Evolutionary conservation across 1,284 basidiomycete species (phyloP), one percentile per base, ranked within the genome.

Genomic region (Takashimella tepidaria): DNA sequence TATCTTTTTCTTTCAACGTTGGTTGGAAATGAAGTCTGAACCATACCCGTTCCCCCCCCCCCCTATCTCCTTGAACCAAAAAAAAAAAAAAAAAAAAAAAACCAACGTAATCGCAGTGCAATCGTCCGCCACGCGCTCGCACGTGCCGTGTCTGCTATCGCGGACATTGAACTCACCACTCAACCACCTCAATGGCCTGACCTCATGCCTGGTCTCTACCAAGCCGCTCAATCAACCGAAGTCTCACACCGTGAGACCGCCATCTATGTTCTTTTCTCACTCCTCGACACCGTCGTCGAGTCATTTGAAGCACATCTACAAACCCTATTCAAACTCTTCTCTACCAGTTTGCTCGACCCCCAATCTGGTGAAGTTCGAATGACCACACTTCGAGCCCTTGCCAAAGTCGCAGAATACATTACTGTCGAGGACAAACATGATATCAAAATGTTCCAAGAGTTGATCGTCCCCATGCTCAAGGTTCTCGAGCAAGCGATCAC

Each of bases 391-490:
- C 81, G 92, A 62, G 86, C 90, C 26, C 80, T 98, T 48, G 92
- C 92, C 59, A 87, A 91, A 61, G 84, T 99, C 47, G 91, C 93
- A 20, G 91, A 95, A 74, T 97, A 92, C 76, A 87, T 98, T 56
- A 90, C 93, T 61, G 69, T 80, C 24, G 90, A 91, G 53, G 90
- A 97, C 70, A 93, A 92, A 77, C 79, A 78, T 43, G 88, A 93
- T 62, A 85, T 98, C 56, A 87, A 87, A 80, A 80, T 87, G 11
- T 95, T 95, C 82, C 96, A 98, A 81, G 78, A 78, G 13, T 83
- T 96, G 48, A 83, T 99, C 42, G 92, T 93, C 37, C 80, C 81
- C 46, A 96, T 98, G 83, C 88, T 98, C 54, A 81, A 83, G 56
- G 92, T 98, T 47, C 85, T 98, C 46, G 87, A 89, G 41, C 87